Evolutionary conservation across 768 basidiomycete species (phyloP), one percentile per base, ranked within the genome.

Genomic region (Phylloporus sp.): DNA sequence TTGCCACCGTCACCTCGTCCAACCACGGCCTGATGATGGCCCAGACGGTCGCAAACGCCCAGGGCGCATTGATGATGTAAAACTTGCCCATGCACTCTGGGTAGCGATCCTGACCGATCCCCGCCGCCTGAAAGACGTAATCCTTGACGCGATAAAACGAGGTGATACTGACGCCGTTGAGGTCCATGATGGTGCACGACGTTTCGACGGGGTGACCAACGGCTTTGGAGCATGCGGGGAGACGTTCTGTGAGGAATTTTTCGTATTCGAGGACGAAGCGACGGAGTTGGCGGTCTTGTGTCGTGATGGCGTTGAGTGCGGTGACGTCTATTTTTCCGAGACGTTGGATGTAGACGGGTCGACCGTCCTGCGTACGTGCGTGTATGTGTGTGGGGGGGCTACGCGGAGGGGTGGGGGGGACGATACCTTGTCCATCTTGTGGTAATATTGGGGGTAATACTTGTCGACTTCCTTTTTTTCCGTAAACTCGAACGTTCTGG

Each of bases 41-140:
- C 94, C 94, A 99, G 18, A 95, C 86, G 31, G 85, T 78, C 41
- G 80, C 78, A 73, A 99, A 99, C 42, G 82, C 77, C 83, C 86
- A 97, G 0, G 95, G 95, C 1, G 91, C 89, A 62, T 98, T 97
- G 78, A 96, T 88, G 77, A 98, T 93, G 76, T 90, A 99, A 74
- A 99, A 97, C 64, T 89, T 90, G 72, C 95, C 95, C 95, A 97
- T 91, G 55, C 77, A 81, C 67, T 95, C 90, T 2, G 92, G 90
- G 67, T 93, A 98, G 55, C 86, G 76, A 71, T 96, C 80, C 67
- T 96, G 93, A 10, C 90, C 90, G 66, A 99, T 84, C 22, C 65
- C 61, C 0, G 86, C 71, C 0, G 92, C 88, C 18, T 78, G 67
- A 51, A 74, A 77, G 34, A 98, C 86, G 73, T 92, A 95, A 69